Conservation (phyloP, 208 protist species). For the Wallacemonas rigidus region DNA sequence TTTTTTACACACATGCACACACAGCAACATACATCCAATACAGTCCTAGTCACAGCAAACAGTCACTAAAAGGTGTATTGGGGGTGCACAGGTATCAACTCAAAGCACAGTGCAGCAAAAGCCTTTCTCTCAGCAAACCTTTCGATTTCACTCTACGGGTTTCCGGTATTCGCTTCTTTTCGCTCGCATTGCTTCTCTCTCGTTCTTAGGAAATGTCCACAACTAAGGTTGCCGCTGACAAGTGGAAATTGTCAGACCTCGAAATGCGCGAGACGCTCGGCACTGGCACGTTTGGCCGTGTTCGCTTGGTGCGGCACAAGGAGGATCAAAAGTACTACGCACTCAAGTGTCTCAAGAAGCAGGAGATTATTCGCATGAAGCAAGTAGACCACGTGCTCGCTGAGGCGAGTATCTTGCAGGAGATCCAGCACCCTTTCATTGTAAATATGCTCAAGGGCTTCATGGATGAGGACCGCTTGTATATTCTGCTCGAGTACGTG, state of each 20-base stretch:
- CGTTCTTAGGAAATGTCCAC: conserved; percentile 30
- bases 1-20: background rate
- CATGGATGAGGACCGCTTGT: conserved; percentile 94
- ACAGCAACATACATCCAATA: background rate
- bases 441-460: conserved; percentile 96
- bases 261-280: conserved; percentile 91
- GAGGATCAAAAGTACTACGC: conserved; percentile 80
- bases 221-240: conserved; percentile 60
- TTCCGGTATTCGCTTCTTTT: no score
- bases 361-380: conserved; percentile 91
- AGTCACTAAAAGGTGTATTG: conserved; percentile 1
- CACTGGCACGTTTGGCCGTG: conserved; percentile 94
- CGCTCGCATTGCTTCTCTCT: background rate
- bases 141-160: background rate
- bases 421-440: conserved; percentile 95
- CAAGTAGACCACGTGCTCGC: conserved; percentile 92
- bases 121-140: background rate
- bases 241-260: conserved; percentile 90
- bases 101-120: background rate
- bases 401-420: conserved; percentile 94
- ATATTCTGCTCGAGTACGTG: conserved; percentile 95
- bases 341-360: conserved; percentile 92
- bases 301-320: conserved; percentile 92
- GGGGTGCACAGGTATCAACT: conserved; percentile 3
- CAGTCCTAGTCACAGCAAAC: background rate